Evolutionary conservation across 1,284 basidiomycete species (phyloP).

Genomic region (Cutaneotrichosporon dermatis): DNA sequence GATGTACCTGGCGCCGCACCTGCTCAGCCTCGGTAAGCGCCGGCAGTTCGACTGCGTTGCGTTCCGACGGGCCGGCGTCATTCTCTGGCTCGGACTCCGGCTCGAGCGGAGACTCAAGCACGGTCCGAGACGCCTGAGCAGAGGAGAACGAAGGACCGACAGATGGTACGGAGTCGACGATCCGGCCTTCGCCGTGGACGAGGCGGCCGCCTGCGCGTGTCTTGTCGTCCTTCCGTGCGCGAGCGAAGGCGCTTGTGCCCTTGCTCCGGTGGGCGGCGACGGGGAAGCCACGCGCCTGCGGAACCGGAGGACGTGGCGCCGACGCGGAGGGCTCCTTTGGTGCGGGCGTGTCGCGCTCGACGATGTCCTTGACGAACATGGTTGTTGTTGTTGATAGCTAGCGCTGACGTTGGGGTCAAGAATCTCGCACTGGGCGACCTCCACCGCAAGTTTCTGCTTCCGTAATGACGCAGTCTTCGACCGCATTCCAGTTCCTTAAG

Average conservation of each 20-base stretch:
- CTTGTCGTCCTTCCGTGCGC: slow-evolving; percentile 8
- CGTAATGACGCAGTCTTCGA: neutral
- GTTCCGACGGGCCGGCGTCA: neutral
- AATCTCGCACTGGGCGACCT: slow-evolving; percentile 2
- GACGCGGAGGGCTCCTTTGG: slow-evolving; percentile 6
- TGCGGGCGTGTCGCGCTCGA: slow-evolving; percentile 25
- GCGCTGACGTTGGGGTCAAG: neutral
- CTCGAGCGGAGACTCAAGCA: neutral
- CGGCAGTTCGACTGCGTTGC: neutral
- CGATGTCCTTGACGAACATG: slow-evolving; percentile 35
- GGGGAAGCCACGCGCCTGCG: slow-evolving; percentile 13
- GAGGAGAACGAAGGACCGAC: neutral
- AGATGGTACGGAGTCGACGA: slow-evolving; percentile 11
- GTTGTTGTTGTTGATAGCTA: neutral
- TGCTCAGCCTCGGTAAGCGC: slow-evolving; percentile 8
- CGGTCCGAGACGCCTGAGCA: neutral
- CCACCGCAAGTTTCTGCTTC: slow-evolving; percentile 3
- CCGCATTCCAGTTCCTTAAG: neutral
- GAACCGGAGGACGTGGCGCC: slow-evolving; percentile 19
- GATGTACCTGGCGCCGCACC: slow-evolving; percentile 21
- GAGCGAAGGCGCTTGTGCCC: slow-evolving; percentile 14
- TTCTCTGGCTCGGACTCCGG: neutral
- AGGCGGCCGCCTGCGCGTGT: slow-evolving; percentile 9
- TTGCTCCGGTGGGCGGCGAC: slow-evolving; percentile 13
- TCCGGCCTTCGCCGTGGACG: slow-evolving; percentile 11